Evolutionary conservation across 2,329 filamentous ascomycete species (phyloP).

Genomic region (Talaromyces sp.): DNA sequence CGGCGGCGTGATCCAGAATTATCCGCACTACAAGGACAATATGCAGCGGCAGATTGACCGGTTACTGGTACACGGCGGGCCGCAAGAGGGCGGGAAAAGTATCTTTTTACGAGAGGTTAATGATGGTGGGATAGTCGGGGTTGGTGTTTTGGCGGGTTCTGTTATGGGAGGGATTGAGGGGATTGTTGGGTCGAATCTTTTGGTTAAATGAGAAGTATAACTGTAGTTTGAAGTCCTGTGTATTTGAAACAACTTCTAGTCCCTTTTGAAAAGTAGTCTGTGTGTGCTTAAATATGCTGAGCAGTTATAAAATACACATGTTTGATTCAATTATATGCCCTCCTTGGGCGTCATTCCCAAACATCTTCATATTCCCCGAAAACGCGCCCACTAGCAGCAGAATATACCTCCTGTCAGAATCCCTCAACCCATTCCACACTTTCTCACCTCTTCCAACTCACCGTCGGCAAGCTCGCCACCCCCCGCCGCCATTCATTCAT

Average conservation of each 20-base stretch:
- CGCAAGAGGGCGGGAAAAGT: slow-evolving; percentile 41
- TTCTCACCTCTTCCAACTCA: not conserved
- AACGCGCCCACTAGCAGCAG: no score
- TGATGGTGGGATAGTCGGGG: slow-evolving; percentile 49
- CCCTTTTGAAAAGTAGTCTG: not conserved
- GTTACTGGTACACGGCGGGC: slow-evolving; percentile 36
- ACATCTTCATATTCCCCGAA: no score
- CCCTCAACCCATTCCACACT: not conserved
- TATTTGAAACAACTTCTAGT: no score
- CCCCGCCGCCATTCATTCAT: not conserved
- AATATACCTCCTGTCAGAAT: no score
- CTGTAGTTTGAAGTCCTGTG: not conserved
- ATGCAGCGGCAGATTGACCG: slow-evolving; percentile 64
- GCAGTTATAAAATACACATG: not conserved
- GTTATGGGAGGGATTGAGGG: slow-evolving; percentile 26
- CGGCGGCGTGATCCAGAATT: slow-evolving; percentile 70
- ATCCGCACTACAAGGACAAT: slow-evolving; percentile 63
- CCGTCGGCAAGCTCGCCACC: not conserved
- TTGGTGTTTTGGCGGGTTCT: slow-evolving; percentile 47
- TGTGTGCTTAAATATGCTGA: not conserved
- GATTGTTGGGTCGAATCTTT: slow-evolving; percentile 18
- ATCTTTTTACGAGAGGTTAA: slow-evolving; percentile 46
- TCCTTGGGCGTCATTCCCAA: no score
- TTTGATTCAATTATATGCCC: not conserved
- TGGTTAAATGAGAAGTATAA: not conserved